Conservation (phyloP, 495 filamentous ascomycete genomes). For the Lophiostoma macrostomum region DNA sequence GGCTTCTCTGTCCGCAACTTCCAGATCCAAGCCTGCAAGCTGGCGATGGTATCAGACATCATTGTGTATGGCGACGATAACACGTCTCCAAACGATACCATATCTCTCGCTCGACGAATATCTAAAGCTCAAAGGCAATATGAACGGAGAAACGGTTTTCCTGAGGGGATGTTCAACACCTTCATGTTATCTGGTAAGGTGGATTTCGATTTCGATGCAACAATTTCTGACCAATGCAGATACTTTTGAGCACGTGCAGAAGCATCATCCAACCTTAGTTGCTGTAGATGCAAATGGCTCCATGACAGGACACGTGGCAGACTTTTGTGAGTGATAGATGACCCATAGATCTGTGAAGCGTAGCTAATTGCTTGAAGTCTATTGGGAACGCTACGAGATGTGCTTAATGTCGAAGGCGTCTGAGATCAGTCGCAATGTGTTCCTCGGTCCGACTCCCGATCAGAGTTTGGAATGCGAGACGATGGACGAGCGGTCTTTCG, state of each 20-base stretch:
- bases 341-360: neutral
- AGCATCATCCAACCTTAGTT: constrained; percentile 65
- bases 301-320: constrained; percentile 74
- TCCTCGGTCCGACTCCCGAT: constrained; percentile 85
- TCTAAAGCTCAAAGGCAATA: constrained; percentile 73
- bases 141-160: constrained; percentile 57
- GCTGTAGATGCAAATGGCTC: constrained; percentile 70
- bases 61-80: constrained; percentile 80
- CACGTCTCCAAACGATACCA: constrained; percentile 51
- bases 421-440: constrained; percentile 85
- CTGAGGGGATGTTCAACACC: constrained; percentile 66
- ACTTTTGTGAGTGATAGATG: constrained; percentile 63
- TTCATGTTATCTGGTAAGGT: constrained; percentile 68
- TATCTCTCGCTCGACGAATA: constrained; percentile 66
- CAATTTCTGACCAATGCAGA: constrained; percentile 39
- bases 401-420: constrained; percentile 84
- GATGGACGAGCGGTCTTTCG: constrained; percentile 46
- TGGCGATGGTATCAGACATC: constrained; percentile 85
- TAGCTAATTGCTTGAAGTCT: constrained; percentile 48
- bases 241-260: constrained; percentile 71
- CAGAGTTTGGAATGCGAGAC: constrained; percentile 41
- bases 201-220: neutral
- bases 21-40: constrained; percentile 90
- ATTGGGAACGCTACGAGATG: constrained; percentile 90
- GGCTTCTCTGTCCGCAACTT: constrained; percentile 89